Percentiles rank a stretch among this genome's conserved stretches.
These are phyloP conservation scores for Halenospora varia DNA, from an alignment of 495 filamentous ascomycete genomes.

Conservation along the genomic window DNA sequence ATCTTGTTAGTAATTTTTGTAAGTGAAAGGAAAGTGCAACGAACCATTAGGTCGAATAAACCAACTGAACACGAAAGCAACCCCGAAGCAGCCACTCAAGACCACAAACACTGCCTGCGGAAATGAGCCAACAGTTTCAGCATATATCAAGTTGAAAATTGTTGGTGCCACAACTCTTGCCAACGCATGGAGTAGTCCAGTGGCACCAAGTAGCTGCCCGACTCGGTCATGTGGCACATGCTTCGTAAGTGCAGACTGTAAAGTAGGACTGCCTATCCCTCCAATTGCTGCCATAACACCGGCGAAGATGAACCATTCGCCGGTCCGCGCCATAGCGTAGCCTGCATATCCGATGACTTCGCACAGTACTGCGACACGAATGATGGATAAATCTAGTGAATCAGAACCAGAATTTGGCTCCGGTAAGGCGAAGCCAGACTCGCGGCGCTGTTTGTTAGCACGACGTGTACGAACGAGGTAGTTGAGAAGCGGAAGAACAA, in stretches of 20 bases:
- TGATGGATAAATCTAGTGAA: conserved; percentile 68
- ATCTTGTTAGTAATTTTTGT: not conserved
- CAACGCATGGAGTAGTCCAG: conserved; percentile 78
- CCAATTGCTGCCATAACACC: conserved; percentile 72
- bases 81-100: conserved; percentile 60
- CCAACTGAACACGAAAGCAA: conserved; percentile 60
- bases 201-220: conserved; percentile 82
- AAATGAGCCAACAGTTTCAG: conserved; percentile 69
- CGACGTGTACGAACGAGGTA: conserved; percentile 58
- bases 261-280: conserved; percentile 76
- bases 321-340: conserved; percentile 58
- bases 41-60: conserved; percentile 70
- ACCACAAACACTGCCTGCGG: conserved; percentile 81
- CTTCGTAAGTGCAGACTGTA: conserved; percentile 82
- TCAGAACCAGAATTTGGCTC: conserved; percentile 68
- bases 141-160: conserved; percentile 82
- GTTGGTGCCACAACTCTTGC: conserved; percentile 74
- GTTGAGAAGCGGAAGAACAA: conserved; percentile 68
- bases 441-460: conserved; percentile 29
- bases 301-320: conserved; percentile 55
- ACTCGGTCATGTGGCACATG: conserved; percentile 79
- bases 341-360: conserved; percentile 74
- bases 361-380: conserved; percentile 72
- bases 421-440: conserved; percentile 25
- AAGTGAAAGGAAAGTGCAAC: conserved; percentile 26